Conservation (phyloP, 305 asterid species). For the Fraxinus ornus region DNA sequence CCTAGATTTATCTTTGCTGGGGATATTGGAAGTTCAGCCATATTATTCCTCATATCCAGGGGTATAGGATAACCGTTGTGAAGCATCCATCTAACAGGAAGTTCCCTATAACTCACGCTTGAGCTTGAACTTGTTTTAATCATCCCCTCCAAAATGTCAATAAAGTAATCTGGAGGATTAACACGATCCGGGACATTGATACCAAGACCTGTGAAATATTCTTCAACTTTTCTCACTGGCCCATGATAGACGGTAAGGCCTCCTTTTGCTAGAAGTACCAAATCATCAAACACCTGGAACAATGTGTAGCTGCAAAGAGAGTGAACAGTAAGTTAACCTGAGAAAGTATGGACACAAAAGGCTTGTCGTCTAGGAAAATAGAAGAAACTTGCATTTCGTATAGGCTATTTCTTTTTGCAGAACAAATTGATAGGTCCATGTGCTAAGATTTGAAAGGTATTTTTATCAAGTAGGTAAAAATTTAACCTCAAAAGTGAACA, state of each 20-base stretch:
- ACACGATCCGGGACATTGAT: slow-evolving; percentile 84
- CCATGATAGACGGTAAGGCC: slow-evolving; percentile 92
- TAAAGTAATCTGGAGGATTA: slow-evolving; percentile 90
- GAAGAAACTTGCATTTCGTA: not conserved
- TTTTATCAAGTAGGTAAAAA: not conserved
- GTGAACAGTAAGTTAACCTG: not conserved
- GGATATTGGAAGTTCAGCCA: slow-evolving; percentile 35
- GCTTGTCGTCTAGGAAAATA: not conserved
- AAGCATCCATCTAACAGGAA: slow-evolving; percentile 90
- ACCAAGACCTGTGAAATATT: slow-evolving; percentile 72
- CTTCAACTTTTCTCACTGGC: slow-evolving; percentile 75
- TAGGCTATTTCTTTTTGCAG: not conserved
- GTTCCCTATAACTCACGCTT: slow-evolving; percentile 58
- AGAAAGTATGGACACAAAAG: not conserved
- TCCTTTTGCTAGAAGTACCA: slow-evolving; percentile 87
- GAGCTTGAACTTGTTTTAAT: slow-evolving; percentile 65
- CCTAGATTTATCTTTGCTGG: slow-evolving; percentile 30
- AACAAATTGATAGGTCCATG: not conserved
- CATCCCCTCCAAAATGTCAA: slow-evolving; percentile 93
- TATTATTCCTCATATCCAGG: slow-evolving; percentile 59
- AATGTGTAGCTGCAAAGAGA: slow-evolving; percentile 69
- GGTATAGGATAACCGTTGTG: slow-evolving; percentile 85
- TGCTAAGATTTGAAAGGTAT: not conserved
- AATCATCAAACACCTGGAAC: slow-evolving; percentile 82
- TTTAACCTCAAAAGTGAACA: not conserved